A percentile compares a stretch with the other conserved stretches of the same genome.
Evolutionary conservation across 23 red algal genomes (phyloP).

Genomic region (Gracilaria domingensis): DNA sequence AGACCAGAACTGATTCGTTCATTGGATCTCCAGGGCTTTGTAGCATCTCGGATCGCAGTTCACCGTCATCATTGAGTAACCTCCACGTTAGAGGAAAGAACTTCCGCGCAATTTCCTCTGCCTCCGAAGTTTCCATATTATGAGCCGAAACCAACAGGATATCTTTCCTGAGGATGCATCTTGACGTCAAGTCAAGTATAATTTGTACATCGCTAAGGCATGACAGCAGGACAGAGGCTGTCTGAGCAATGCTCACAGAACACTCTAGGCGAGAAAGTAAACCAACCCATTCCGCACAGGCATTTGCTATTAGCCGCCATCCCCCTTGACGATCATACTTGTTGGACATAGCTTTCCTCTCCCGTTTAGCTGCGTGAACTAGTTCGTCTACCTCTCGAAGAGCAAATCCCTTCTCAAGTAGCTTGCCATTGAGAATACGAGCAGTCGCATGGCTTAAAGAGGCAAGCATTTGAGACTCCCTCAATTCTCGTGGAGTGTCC

Average conservation of each 20-base stretch:
- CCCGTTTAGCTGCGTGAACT: conserved; percentile 16
- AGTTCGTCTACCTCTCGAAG: conserved; percentile 23
- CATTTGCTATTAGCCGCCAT: conserved; percentile 51
- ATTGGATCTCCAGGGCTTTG: neutral
- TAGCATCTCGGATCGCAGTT: neutral
- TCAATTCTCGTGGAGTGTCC: neutral
- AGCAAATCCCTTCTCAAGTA: conserved; percentile 10
- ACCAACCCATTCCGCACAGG: conserved; percentile 61
- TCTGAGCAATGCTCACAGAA: neutral
- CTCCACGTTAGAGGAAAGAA: conserved; percentile 35
- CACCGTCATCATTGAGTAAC: neutral
- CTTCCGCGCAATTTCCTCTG: conserved; percentile 33
- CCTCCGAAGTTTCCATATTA: conserved; percentile 11
- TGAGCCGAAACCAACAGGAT: neutral
- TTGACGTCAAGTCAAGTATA: conserved; percentile 66
- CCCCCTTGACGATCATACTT: neutral
- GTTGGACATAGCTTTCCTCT: neutral
- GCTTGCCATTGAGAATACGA: conserved; percentile 16
- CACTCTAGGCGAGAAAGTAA: conserved; percentile 42
- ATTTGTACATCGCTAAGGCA: conserved; percentile 52
- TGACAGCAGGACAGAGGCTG: neutral
- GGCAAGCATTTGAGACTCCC: conserved; percentile 5
- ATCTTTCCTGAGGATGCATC: conserved; percentile 37
- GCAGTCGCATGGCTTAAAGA: conserved; percentile 63
- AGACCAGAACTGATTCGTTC: neutral